Conservation (phyloP, 176 grass and related monocot genomes). For the Cenchrus americanus region DNA sequence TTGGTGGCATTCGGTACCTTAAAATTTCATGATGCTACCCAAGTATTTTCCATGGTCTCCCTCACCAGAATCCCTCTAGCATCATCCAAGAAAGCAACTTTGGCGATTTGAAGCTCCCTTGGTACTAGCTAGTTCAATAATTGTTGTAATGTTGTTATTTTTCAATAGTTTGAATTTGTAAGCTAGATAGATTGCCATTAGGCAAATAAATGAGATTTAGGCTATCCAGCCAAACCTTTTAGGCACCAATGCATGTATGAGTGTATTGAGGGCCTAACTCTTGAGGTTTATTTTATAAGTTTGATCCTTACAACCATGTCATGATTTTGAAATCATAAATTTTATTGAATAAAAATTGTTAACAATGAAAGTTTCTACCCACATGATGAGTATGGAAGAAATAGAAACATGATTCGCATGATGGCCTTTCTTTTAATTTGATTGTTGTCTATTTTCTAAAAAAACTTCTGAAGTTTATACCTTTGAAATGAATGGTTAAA, state of each 20-base stretch:
- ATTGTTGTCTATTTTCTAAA: no score
- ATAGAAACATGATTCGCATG: no score
- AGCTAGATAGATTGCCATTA: background rate
- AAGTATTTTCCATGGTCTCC: background rate
- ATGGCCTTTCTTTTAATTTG: no score
- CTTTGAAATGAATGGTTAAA: no score
- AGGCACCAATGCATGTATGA: constrained; percentile 1
- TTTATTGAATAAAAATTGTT: background rate
- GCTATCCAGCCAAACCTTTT: background rate
- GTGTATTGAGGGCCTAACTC: background rate
- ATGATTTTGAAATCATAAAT: constrained; percentile 32
- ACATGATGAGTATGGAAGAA: no score
- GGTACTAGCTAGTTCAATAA: background rate
- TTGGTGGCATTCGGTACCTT: background rate
- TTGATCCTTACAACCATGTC: constrained; percentile 10
- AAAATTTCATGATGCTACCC: background rate
- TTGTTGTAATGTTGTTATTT: background rate
- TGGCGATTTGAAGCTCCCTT: background rate
- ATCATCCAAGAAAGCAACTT: background rate
- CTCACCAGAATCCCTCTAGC: background rate
- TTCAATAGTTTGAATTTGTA: background rate
- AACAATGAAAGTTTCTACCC: no score
- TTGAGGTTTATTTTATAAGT: constrained; percentile 28
- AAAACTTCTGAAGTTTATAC: no score
- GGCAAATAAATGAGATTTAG: background rate